Conservation (phyloP, 1,284 basidiomycete species). For the Leccinum subfulvum region DNA sequence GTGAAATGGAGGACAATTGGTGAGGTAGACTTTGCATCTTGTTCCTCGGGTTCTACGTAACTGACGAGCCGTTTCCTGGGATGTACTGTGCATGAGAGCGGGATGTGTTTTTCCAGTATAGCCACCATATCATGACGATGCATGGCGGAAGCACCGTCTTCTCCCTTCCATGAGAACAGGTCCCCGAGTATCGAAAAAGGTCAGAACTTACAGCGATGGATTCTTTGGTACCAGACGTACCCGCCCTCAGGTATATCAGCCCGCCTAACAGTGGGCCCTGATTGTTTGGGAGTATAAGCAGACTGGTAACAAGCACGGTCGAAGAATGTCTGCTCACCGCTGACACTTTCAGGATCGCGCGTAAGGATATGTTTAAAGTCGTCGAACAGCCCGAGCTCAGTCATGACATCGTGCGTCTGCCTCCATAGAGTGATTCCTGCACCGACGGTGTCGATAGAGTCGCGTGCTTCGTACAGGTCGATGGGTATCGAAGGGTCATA, state of each 20-base stretch:
- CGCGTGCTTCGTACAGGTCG: conserved; percentile 25
- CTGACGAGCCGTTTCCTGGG: conserved; percentile 18
- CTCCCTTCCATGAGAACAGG: background rate
- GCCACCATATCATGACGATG: conserved; percentile 28
- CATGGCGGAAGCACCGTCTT: conserved; percentile 16
- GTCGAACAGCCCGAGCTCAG: conserved; percentile 23
- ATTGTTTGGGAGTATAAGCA: background rate
- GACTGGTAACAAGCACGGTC: background rate
- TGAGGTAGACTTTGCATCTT: background rate
- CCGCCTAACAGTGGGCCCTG: conserved; percentile 12
- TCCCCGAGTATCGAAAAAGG: too few relatives aligned
- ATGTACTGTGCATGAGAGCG: conserved; percentile 24
- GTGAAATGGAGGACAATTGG: conserved; percentile 17
- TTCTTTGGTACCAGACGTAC: conserved; percentile 19
- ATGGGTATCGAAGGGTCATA: conserved; percentile 22
- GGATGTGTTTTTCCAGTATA: conserved; percentile 21
- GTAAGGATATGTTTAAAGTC: conserved; percentile 16
- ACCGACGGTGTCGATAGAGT: conserved; percentile 15
- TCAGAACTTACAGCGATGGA: conserved; percentile 9
- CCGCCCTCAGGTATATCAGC: conserved; percentile 24
- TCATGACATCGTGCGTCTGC: conserved; percentile 11
- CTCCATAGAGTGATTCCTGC: conserved; percentile 18
- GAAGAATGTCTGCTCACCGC: background rate
- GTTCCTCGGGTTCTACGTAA: conserved; percentile 10
- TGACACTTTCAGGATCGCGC: background rate